Percentiles rank a stretch among this genome's conserved stretches.
phyloP scores from a whole-genome alignment of 2,329 filamentous ascomycete species.

The Pseudogymnoascus sp. region DNA sequence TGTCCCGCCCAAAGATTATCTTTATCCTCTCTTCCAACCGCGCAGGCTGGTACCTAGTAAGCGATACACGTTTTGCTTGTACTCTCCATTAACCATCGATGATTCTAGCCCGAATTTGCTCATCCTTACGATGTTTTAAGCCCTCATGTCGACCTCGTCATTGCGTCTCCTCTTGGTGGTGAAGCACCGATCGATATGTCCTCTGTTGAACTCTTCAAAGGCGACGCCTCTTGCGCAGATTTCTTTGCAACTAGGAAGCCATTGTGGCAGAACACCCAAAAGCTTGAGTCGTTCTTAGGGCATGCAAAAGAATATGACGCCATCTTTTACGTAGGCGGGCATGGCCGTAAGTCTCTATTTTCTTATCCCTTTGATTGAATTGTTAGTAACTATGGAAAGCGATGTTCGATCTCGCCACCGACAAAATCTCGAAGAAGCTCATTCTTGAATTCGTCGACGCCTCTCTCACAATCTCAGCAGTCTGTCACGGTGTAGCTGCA shows the following conservation, averaged over 20 bases:
- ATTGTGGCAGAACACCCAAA: constrained; percentile 47
- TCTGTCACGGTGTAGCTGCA: constrained; percentile 62
- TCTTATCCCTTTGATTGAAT: neutral
- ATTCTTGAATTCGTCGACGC: constrained; percentile 53
- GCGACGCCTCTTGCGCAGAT: constrained; percentile 30
- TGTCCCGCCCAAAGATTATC: constrained; percentile 38
- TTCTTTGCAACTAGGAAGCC: constrained; percentile 40
- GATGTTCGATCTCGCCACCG: constrained; percentile 58
- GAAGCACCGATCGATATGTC: constrained; percentile 37
- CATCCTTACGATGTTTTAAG: constrained; percentile 39
- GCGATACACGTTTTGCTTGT: constrained; percentile 9
- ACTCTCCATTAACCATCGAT: neutral
- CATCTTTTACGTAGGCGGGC: constrained; percentile 51
- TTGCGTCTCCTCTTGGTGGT: constrained; percentile 39
- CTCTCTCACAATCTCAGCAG: constrained; percentile 55
- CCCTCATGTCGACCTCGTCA: constrained; percentile 32
- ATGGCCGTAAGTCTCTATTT: constrained; percentile 40
- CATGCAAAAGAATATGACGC: constrained; percentile 44
- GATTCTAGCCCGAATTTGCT: constrained; percentile 38
- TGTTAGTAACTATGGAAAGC: constrained; percentile 22
- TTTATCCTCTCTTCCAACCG: constrained; percentile 45
- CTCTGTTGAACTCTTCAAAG: constrained; percentile 36
- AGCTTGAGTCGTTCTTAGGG: constrained; percentile 38
- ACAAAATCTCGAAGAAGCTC: constrained; percentile 48
- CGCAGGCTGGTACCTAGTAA: constrained; percentile 46